A percentile compares a stretch with the other conserved stretches of the same genome.
Conservation (phyloP, 2,329 filamentous ascomycete species). For the Metarhizium anisopliae region DNA sequence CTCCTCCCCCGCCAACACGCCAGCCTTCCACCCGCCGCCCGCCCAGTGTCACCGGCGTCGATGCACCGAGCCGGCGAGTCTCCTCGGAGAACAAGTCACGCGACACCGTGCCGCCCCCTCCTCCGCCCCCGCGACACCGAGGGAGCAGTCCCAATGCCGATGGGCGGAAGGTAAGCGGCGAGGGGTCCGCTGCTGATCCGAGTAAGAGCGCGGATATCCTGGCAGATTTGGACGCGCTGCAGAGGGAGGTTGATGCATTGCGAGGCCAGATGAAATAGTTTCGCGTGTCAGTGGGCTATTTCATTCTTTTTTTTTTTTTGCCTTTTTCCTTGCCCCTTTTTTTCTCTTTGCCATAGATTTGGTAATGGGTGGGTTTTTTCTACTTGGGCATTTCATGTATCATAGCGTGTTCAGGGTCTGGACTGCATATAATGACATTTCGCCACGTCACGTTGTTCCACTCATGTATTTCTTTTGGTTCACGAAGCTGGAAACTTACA, state of each 20-base stretch:
- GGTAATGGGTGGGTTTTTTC: no score
- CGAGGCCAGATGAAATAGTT: conserved; percentile 21
- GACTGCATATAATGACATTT: no score
- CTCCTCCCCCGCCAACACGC: conserved; percentile 37
- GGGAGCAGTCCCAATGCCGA: conserved; percentile 36
- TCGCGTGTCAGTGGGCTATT: background rate
- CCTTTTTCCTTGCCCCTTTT: no score
- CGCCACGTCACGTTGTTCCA: no score
- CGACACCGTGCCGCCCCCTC: conserved; percentile 29
- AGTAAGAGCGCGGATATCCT: conserved; percentile 50
- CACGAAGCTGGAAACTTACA: no score
- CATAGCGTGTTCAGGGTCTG: background rate
- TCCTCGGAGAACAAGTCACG: conserved; percentile 19
- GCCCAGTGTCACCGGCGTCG: conserved; percentile 31
- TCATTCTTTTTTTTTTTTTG: background rate
- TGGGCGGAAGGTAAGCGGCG: conserved; percentile 19
- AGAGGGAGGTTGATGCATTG: conserved; percentile 66
- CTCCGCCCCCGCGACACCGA: conserved; percentile 39
- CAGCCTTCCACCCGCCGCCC: conserved; percentile 35
- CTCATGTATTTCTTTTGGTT: conserved; percentile 37
- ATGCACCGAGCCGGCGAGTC: conserved; percentile 22
- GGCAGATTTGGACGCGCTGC: conserved; percentile 62
- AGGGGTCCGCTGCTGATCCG: conserved; percentile 12
- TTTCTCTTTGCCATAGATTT: no score
- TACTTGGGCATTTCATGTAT: background rate